Conservation (phyloP, 306 rosid species). For the Sicyos baderoa region DNA sequence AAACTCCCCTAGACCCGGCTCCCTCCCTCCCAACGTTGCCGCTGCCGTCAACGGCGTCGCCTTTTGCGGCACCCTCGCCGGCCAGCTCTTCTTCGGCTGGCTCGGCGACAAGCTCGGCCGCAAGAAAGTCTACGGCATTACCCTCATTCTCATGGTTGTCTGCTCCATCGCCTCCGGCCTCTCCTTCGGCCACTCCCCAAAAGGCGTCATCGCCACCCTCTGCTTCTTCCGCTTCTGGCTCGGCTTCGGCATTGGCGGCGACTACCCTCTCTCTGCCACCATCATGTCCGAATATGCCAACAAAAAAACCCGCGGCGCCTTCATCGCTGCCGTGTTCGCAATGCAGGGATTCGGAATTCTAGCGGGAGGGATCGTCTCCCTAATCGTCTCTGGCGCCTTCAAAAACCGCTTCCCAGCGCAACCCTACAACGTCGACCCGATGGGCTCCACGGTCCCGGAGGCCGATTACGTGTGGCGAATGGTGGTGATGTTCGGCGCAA, state of each 20-base stretch:
- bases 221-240: slow-evolving; percentile 30
- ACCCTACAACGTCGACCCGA: background rate
- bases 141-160: slow-evolving; percentile 23
- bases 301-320: slow-evolving; percentile 24
- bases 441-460: background rate
- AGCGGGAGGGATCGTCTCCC: slow-evolving; percentile 14
- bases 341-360: slow-evolving; percentile 22
- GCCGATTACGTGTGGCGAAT: slow-evolving; percentile 26
- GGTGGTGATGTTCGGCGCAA: slow-evolving; percentile 21
- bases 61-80: slow-evolving; percentile 22
- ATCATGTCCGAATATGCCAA: slow-evolving; percentile 29
- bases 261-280: slow-evolving; percentile 28
- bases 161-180: slow-evolving; percentile 22
- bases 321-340: slow-evolving; percentile 23
- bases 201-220: slow-evolving; percentile 16
- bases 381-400: slow-evolving; percentile 8
- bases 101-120: slow-evolving; percentile 27
- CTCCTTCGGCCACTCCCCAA: slow-evolving; percentile 18
- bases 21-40: slow-evolving; percentile 13
- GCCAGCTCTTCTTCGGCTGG: slow-evolving; percentile 29
- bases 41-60: slow-evolving; percentile 20
- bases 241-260: slow-evolving; percentile 27
- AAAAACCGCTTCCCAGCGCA: background rate
- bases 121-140: slow-evolving; percentile 19
- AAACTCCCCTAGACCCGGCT: background rate